These are phyloP conservation scores for Orbilia javanica DNA, from an alignment of 2,329 filamentous ascomycete species.

Conservation along the genomic window DNA sequence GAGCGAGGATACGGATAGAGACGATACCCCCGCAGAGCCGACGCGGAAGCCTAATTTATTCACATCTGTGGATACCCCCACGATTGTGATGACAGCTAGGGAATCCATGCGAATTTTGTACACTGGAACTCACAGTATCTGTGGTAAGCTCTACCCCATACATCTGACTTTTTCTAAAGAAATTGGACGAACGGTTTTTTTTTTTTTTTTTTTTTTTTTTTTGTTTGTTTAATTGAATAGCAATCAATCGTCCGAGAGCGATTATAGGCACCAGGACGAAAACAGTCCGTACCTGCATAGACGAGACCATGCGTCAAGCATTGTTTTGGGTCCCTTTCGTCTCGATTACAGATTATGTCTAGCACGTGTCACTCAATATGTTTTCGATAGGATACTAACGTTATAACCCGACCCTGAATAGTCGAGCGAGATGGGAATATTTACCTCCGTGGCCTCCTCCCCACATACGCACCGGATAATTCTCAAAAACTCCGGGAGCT, in stretches of 20 bases:
- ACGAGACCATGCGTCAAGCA: conserved; percentile 4
- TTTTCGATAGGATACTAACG: conserved; percentile 29
- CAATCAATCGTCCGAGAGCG: neutral
- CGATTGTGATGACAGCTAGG: conserved; percentile 31
- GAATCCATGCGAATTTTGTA: conserved; percentile 43
- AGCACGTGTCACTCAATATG: neutral
- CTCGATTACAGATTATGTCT: neutral
- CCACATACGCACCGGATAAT: conserved; percentile 5
- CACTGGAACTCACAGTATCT: conserved; percentile 35
- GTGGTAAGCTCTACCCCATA: conserved; percentile 22
- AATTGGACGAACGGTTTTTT: neutral
- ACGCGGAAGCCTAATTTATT: conserved; percentile 45
- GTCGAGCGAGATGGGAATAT: conserved; percentile 45
- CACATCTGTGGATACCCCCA: conserved; percentile 41
- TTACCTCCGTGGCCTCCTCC: conserved; percentile 42
- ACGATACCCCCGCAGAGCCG: conserved; percentile 23
- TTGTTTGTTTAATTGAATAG: neutral
- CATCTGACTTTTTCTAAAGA: neutral
- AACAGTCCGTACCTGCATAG: conserved; percentile 22
- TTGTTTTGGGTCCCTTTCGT: neutral
- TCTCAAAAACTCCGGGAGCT: conserved; percentile 7
- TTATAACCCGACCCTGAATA: conserved; percentile 4
- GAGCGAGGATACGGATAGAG: conserved; percentile 13
- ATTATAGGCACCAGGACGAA: conserved; percentile 5
- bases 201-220: conserved; percentile 16